Base-by-base conservation (phyloP, 1,139 yeast genomes). In the Yamadazyma epiphylla region DNA sequence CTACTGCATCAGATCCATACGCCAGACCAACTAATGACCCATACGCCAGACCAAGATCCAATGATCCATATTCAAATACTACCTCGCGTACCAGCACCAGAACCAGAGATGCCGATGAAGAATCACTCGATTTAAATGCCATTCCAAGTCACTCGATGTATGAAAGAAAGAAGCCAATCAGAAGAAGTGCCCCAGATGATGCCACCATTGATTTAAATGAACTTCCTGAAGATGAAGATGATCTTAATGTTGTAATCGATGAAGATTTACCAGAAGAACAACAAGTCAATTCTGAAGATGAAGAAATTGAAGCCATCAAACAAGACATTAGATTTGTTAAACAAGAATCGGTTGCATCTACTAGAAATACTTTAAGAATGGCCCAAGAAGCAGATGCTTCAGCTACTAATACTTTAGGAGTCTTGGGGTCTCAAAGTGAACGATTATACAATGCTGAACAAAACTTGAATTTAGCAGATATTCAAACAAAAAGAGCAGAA, bases 371-470 rank as follows among this genome's bases (percentile, higher is more conserved):
- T 0, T 63, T 91, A 37, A 74, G 83, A 45, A 78, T 86, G 78
- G 95, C 96, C 1, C 83, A 83, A 42, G 94, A 87, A 46, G 96
- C 97, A 1, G 96, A 89, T 54, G 84, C 83, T 32, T 76, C 89
- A 6, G 98, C 95, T 15, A 74, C 87, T 31, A 87, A 89, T 53
- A 83, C 97, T 0, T 62, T 89, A 44, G 96, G 96, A 16, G 80
- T 87, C 78, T 70, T 91, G 33, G 97, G 97, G 17, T 77, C 91
- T 13, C 98, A 94, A 57, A 80, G 94, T 33, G 96, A 88, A 53
- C 67, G 87, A 31, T 64, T 91, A 41, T 84, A 82, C 52, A 77
- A 75, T 49, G 80, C 91, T 13, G 96, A 89, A 53, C 79, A 77
- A 45, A 81, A 80, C 45, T 60, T 91, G 45, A 75, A 85, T 34